Conservation (phyloP, 2,329 filamentous ascomycete species). For the Akanthomyces lecanii region DNA sequence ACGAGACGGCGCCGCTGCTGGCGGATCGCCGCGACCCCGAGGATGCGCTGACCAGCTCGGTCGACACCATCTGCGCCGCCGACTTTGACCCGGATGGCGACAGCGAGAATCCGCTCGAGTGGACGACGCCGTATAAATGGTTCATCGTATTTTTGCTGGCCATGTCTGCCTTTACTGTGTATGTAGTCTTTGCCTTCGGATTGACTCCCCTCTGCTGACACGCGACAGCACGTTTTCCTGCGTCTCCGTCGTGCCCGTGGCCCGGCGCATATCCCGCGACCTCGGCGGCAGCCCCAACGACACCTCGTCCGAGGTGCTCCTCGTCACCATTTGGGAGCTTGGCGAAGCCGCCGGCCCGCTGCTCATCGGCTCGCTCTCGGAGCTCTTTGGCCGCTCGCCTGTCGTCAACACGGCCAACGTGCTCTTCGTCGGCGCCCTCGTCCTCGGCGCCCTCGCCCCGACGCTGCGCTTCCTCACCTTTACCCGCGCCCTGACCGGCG, state of each 20-base stretch:
- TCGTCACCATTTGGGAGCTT: constrained; percentile 68
- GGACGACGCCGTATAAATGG: constrained; percentile 11
- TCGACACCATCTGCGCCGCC: neutral
- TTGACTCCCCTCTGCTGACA: neutral
- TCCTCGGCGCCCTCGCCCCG: constrained; percentile 42
- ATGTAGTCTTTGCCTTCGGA: neutral
- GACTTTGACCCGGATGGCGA: constrained; percentile 22
- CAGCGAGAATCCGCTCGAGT: constrained; percentile 16
- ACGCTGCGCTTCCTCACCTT: constrained; percentile 45
- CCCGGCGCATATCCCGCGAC: constrained; percentile 47
- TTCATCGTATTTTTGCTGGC: constrained; percentile 14
- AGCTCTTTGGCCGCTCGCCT: constrained; percentile 53
- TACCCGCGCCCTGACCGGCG: constrained; percentile 55
- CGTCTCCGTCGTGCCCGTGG: constrained; percentile 52
- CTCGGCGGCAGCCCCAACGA: constrained; percentile 35
- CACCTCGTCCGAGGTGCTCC: constrained; percentile 51
- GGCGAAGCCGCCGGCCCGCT: constrained; percentile 59
- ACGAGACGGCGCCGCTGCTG: constrained; percentile 5
- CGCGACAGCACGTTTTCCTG: constrained; percentile 51
- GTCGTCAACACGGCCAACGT: constrained; percentile 52
- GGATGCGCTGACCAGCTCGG: neutral
- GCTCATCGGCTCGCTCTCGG: constrained; percentile 59
- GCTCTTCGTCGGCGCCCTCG: constrained; percentile 46
- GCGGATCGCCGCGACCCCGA: neutral
- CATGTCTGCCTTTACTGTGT: constrained; percentile 4